These are phyloP conservation scores for Chaetomiaceae sp. DNA, from an alignment of 2,329 filamentous ascomycete genomes.

Conservation along the genomic window DNA sequence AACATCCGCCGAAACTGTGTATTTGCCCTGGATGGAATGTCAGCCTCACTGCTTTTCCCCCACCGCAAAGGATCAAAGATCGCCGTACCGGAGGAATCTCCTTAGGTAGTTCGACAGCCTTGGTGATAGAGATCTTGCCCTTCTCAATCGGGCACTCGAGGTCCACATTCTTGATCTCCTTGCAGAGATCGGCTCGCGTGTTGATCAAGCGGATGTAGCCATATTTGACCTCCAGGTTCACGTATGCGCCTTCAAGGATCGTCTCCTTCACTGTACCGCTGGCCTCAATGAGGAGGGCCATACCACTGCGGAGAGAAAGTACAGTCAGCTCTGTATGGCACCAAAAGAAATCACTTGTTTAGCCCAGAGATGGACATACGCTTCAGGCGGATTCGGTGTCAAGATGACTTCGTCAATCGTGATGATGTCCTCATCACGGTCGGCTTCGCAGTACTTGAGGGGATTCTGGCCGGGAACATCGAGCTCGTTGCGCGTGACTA, in stretches of 20 bases:
- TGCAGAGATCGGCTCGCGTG: slow-evolving; percentile 78
- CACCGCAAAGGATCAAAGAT: neutral
- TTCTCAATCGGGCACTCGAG: slow-evolving; percentile 82
- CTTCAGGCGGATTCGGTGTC: slow-evolving; percentile 75
- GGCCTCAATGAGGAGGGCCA: slow-evolving; percentile 73
- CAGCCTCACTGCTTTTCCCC: slow-evolving; percentile 15
- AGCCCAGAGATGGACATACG: slow-evolving; percentile 55
- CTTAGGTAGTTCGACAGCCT: slow-evolving; percentile 77
- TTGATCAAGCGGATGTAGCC: slow-evolving; percentile 86
- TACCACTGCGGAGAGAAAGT: slow-evolving; percentile 54
- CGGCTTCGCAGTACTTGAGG: slow-evolving; percentile 66
- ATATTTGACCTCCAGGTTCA: slow-evolving; percentile 85
- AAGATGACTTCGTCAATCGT: slow-evolving; percentile 76
- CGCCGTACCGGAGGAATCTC: slow-evolving; percentile 79
- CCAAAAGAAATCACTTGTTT: neutral
- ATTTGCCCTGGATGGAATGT: slow-evolving; percentile 63
- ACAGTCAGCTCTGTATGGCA: neutral
- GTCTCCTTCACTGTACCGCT: slow-evolving; percentile 67
- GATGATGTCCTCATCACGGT: slow-evolving; percentile 67
- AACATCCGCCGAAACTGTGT: slow-evolving; percentile 84
- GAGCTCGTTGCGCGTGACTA: slow-evolving; percentile 48
- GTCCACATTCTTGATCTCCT: slow-evolving; percentile 83
- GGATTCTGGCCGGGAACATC: slow-evolving; percentile 83
- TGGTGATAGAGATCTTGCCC: slow-evolving; percentile 68
- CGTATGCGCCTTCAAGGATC: slow-evolving; percentile 74